Evolutionary conservation across 805 yeast species (phyloP).

Genomic region (Candida boidinii): DNA sequence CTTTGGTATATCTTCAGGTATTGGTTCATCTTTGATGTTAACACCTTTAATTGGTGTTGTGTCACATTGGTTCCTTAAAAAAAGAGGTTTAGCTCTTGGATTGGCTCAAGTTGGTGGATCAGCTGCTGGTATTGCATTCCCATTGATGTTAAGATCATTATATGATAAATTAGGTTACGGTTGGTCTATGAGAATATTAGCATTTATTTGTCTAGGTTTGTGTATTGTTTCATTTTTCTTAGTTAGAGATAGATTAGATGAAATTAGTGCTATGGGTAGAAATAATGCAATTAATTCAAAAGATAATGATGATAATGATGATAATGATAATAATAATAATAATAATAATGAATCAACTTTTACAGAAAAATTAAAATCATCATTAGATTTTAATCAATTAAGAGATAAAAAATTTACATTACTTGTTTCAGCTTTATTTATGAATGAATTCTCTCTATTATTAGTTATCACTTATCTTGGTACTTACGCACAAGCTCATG

Average conservation of each 20-base stretch:
- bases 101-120: slow-evolving; percentile 46
- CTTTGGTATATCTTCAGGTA: slow-evolving; percentile 47
- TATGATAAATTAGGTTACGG: slow-evolving; percentile 41
- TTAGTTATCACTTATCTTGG: slow-evolving; percentile 42
- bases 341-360: slow-evolving; percentile 8
- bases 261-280: slow-evolving; percentile 9
- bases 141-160: slow-evolving; percentile 40
- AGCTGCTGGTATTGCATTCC: slow-evolving; percentile 44
- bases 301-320: slow-evolving; percentile 14
- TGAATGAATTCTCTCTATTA: slow-evolving; percentile 39
- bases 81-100: slow-evolving; percentile 50
- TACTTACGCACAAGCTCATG: slow-evolving; percentile 42
- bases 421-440: slow-evolving; percentile 32
- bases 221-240: slow-evolving; percentile 26
- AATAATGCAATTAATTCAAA: slow-evolving; percentile 14
- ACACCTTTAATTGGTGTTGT: slow-evolving; percentile 55
- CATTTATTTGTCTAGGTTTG: slow-evolving; percentile 35
- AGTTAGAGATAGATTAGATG: slow-evolving; percentile 32
- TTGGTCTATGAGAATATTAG: slow-evolving; percentile 50
- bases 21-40: slow-evolving; percentile 52
- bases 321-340: slow-evolving; percentile 16
- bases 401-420: slow-evolving; percentile 27
- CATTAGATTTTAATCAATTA: slow-evolving; percentile 31
- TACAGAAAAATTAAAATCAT: slow-evolving; percentile 15
- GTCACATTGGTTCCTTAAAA: slow-evolving; percentile 56